Evolutionary conservation across 2,329 filamentous ascomycete species (phyloP).

Genomic region (Scedosporium aurantiacum): DNA sequence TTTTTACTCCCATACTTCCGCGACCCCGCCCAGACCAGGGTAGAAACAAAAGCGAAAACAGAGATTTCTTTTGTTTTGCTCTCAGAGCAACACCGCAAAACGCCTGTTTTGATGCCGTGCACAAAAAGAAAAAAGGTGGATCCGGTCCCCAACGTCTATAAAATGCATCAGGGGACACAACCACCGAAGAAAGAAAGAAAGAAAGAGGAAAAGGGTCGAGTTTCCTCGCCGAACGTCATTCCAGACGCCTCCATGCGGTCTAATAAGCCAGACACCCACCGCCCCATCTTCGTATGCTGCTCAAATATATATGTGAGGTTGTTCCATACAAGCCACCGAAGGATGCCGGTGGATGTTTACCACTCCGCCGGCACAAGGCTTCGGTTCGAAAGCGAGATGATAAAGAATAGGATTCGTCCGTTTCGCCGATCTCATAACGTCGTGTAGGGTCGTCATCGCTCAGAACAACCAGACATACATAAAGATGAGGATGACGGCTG

Average conservation of each 20-base stretch:
- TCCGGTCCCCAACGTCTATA: background rate
- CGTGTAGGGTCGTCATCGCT: conserved; percentile 12
- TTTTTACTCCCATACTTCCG: too few relatives aligned
- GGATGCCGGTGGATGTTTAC: background rate
- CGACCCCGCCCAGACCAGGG: background rate
- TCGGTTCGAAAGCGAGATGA: background rate
- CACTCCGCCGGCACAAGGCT: too few relatives aligned
- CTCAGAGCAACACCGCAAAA: background rate
- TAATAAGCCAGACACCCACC: background rate
- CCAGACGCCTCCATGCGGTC: background rate
- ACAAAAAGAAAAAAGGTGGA: background rate
- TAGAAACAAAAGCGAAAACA: background rate
- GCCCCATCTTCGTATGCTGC: background rate
- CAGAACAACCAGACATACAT: conserved; percentile 86
- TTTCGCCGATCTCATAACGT: background rate
- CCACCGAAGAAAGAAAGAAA: background rate
- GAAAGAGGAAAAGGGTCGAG: background rate
- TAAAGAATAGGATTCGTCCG: background rate
- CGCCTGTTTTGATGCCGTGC: background rate
- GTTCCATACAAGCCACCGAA: background rate
- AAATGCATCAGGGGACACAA: background rate
- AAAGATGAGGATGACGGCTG: conserved; percentile 71
- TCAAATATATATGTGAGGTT: background rate
- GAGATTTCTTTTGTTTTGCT: background rate
- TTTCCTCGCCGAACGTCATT: background rate